Percentiles rank a stretch among this genome's conserved stretches.
Evolutionary conservation across 805 yeast species (phyloP).

Genomic region (Metschnikowia anglica): DNA sequence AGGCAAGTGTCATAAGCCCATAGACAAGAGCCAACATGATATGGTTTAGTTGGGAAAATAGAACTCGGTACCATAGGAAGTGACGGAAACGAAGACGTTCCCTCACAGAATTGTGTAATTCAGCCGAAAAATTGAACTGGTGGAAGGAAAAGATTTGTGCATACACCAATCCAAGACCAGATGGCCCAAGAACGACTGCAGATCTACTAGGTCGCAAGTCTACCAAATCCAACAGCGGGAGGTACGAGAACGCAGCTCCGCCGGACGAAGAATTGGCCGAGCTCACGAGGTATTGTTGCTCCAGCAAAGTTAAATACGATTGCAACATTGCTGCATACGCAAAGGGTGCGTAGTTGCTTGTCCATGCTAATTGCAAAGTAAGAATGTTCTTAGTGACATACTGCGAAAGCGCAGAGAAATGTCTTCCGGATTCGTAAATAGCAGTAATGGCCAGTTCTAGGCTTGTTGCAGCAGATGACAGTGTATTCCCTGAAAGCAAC

Average conservation of each 20-base stretch:
- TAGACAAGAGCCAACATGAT: conserved; percentile 32
- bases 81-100: conserved; percentile 24
- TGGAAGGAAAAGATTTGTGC: conserved; percentile 35
- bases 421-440: conserved; percentile 31
- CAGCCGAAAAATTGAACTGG: conserved; percentile 34
- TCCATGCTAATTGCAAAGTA: conserved; percentile 23
- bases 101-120: conserved; percentile 24
- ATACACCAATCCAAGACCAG: conserved; percentile 34
- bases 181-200: conserved; percentile 32
- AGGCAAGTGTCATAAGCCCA: conserved; percentile 32
- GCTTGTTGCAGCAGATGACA: conserved; percentile 17
- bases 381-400: conserved; percentile 34
- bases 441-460: conserved; percentile 22
- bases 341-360: conserved; percentile 20
- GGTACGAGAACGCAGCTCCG: conserved; percentile 19
- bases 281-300: conserved; percentile 14
- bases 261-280: conserved; percentile 16
- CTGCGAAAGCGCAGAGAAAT: conserved; percentile 32
- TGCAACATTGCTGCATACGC: conserved; percentile 22
- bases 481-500: conserved; percentile 17
- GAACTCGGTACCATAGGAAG: conserved; percentile 28
- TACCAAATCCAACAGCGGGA: conserved; percentile 25
- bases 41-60: conserved; percentile 33
- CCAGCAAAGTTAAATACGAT: conserved; percentile 16
- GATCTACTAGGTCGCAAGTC: conserved; percentile 24